Percentiles rank a stretch among this genome's conserved stretches.
Conservation (phyloP, 805 yeast species). For the Soucietia sequanensis region DNA sequence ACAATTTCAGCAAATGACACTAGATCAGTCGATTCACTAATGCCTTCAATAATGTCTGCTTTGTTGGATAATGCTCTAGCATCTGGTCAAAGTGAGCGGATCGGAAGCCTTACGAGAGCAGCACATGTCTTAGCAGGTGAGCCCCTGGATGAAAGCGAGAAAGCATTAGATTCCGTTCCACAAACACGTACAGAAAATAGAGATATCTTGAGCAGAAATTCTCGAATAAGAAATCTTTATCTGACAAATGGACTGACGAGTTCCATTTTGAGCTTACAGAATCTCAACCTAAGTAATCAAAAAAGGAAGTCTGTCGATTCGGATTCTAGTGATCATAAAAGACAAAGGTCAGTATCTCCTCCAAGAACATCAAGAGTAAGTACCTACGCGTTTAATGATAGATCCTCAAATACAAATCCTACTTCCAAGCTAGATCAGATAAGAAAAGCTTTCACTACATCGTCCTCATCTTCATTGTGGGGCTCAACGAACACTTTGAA, state of each 20-base stretch:
- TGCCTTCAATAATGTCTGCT: conserved; percentile 19
- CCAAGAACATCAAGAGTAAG: not conserved
- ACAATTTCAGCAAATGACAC: conserved; percentile 24
- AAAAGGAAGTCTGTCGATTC: conserved; percentile 5
- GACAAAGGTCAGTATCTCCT: conserved; percentile 5
- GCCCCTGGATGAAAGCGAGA: conserved; percentile 4
- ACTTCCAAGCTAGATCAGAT: conserved; percentile 13
- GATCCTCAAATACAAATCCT: conserved; percentile 10
- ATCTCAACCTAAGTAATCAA: conserved; percentile 4
- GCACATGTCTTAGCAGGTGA: not conserved
- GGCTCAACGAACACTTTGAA: conserved; percentile 12
- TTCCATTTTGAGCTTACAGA: conserved; percentile 9
- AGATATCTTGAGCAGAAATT: not conserved
- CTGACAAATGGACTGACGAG: too few relatives aligned
- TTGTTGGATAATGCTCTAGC: conserved; percentile 20
- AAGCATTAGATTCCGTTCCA: not conserved
- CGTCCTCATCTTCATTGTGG: conserved; percentile 8
- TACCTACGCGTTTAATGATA: conserved; percentile 3
- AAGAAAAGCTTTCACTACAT: conserved; percentile 9
- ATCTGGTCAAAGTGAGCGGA: conserved; percentile 21
- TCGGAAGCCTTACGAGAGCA: conserved; percentile 22
- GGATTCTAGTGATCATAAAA: conserved; percentile 2
- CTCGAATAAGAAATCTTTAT: too few relatives aligned
- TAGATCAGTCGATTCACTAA: conserved; percentile 22
- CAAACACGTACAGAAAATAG: not conserved